Evolutionary conservation across 352 stramenopile genomes (phyloP), one percentile per base, ranked within the genome.

Genomic region (Pythium chondricola): DNA sequence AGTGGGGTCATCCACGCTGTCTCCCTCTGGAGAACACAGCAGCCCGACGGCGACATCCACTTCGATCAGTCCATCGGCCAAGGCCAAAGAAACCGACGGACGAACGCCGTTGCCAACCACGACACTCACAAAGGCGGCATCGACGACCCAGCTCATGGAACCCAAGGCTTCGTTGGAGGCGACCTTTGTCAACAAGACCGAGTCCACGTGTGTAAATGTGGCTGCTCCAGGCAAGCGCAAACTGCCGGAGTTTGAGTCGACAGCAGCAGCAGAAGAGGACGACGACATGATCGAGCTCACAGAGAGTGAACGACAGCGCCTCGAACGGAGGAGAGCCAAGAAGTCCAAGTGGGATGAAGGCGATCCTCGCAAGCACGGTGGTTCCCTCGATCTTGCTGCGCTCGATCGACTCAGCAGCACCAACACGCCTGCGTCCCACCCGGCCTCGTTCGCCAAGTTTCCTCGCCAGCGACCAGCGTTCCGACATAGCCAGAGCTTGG

Each of bases 281-380:
- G 41, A 47, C 8, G 26, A 47, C 26, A 33, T 13, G 13, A 13
- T 33, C 13, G 29, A 55, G 32, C 69, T 83, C 35, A 81, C 78
- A 3, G 62, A 81, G 32, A 72, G 84, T 53, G 65, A 83, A 21
- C 65, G 65, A n/a, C 71, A 73, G 4, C 71, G 79, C 35, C 70
- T 76, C 6, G 73, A 86, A 56, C 66, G 76, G 25, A 71, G 82
- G 41, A 71, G 79, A 52, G 74, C 71, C 24, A 74, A 73, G 24
- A 89, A 86, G 41, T 79, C 79, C 0, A 87, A 91, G 49, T 93
- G 82, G 82, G 82, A 93, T 53, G 74, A 89, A 7, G 79, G 79
- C 22, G 82, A 93, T 39, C 82, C 82, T 3, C 74, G 77, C 16
- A 47, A 52, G 36, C 35, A 59, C 52, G 52, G 52, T 22, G 52